These are phyloP conservation scores for Colletotrichum magnum DNA, from an alignment of 2,329 filamentous ascomycete genomes.

Conservation along the genomic window DNA sequence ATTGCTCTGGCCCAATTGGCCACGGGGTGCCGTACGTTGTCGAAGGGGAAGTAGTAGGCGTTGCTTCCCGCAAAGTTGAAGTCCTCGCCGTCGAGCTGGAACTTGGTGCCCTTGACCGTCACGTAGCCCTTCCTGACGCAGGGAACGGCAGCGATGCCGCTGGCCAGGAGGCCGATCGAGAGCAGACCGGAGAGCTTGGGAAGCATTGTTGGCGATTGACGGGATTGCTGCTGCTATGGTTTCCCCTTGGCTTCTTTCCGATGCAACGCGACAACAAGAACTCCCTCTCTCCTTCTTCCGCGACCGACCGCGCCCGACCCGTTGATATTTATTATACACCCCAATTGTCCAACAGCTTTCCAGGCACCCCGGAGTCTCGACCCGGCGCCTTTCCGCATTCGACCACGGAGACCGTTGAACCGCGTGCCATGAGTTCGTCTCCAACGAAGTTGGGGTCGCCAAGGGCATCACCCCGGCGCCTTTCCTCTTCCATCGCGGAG, in stretches of 20 bases:
- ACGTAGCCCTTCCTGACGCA: slow-evolving; percentile 58
- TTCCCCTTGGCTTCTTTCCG: not conserved
- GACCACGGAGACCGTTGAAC: slow-evolving; percentile 35
- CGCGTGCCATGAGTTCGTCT: slow-evolving; percentile 23
- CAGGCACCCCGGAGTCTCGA: not conserved
- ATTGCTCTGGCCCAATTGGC: not conserved
- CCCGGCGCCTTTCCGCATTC: slow-evolving; percentile 15
- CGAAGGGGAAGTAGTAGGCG: slow-evolving; percentile 70
- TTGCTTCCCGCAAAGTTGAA: slow-evolving; percentile 72
- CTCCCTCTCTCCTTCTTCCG: not conserved
- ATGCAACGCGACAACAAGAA: not conserved
- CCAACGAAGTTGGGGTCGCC: slow-evolving; percentile 29
- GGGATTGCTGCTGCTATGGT: not conserved
- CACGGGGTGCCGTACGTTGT: slow-evolving; percentile 54
- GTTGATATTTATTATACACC: slow-evolving; percentile 26
- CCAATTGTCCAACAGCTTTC: not conserved
- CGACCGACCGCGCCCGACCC: not conserved
- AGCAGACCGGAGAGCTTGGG: slow-evolving; percentile 35
- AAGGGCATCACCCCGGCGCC: slow-evolving; percentile 1
- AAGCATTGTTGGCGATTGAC: slow-evolving; percentile 15
- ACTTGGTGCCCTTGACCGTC: slow-evolving; percentile 63
- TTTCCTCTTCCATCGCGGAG: slow-evolving; percentile 28
- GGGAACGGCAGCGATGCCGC: slow-evolving; percentile 32
- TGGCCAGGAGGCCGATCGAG: slow-evolving; percentile 38
- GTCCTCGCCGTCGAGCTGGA: slow-evolving; percentile 67